These are phyloP conservation scores for Emergomyces africanus DNA, from an alignment of 2,329 filamentous ascomycete genomes.

Conservation along the genomic window DNA sequence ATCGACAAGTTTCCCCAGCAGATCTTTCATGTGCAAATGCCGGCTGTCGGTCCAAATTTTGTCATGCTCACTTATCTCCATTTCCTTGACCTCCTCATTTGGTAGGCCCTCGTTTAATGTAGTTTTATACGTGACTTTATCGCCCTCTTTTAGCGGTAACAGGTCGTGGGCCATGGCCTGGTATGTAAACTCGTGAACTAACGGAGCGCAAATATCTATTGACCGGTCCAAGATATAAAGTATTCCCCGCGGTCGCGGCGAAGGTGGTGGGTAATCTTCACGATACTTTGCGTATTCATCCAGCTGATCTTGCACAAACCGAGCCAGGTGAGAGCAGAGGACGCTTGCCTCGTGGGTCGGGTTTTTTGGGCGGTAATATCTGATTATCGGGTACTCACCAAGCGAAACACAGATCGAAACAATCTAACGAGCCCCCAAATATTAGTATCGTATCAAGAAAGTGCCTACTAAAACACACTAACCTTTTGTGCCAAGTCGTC, in stretches of 20 bases:
- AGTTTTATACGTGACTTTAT: constrained; percentile 78
- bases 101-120: constrained; percentile 59
- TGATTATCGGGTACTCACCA: constrained; percentile 87
- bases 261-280: constrained; percentile 64
- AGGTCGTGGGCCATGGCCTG: constrained; percentile 97
- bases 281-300: constrained; percentile 81
- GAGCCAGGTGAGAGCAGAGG: constrained; percentile 73
- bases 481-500: constrained; percentile 81
- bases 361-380: constrained; percentile 70
- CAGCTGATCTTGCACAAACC: constrained; percentile 82
- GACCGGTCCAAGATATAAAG: constrained; percentile 82
- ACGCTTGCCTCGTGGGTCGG: constrained; percentile 78
- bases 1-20: constrained; percentile 80
- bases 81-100: constrained; percentile 69
- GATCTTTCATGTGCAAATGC: constrained; percentile 96
- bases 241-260: constrained; percentile 62
- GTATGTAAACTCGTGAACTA: constrained; percentile 95
- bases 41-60: constrained; percentile 91
- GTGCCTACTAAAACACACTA: constrained; percentile 4
- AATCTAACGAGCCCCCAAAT: constrained; percentile 42
- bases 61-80: constrained; percentile 84
- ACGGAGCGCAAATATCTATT: constrained; percentile 79
- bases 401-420: constrained; percentile 78
- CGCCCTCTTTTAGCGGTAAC: constrained; percentile 72
- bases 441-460: background rate